Base-by-base conservation (phyloP, 179 eudicot species). In the Beta lomatogona region DNA sequence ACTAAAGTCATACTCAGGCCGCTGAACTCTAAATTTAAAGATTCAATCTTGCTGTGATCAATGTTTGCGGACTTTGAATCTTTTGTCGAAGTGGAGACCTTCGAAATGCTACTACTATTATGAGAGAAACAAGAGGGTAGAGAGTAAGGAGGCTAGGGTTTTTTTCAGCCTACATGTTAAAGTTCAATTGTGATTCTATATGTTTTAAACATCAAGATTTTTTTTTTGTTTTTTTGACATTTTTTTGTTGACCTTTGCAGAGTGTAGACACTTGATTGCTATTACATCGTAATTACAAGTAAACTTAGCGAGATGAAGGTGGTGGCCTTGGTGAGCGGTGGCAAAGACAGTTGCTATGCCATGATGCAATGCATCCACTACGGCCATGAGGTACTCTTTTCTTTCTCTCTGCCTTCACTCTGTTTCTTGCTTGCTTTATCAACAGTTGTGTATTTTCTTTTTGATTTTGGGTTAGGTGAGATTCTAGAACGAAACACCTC, bases 331-430 rank as follows among this genome's bases (percentile, higher is more conserved):
- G 93, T 96, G 21, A 96, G 98, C 64, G 98, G 99, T 41, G 98
- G 99, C 77, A 96, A 96, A 85, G 99, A 96, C 84, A 96, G 99
- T 85, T 93, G 97, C 86, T 94, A 90, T 79, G 97, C 97, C 79
- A 94, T 96, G 99, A 94, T 96, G 98, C 96, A 96, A 81, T 94
- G 97, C 87, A 87, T 93, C 44, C 88, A 89, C 11, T 91, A 94
- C 65, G 99, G 98, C 53, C 99, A 96, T 82, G 88, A 96, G 99
- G 99, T 95, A 16, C 59, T 44, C 25, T 11, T 48, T 7, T 22
- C 6, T 45, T 19, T 63, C 73, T 31, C 19, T 70, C 59, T 75
- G 11, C 73, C 0, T 68, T 60, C n/a, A 4, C 64, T 60, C 2
- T 6, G 52, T 13, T 71, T 52, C 48, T 46, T 22, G 31, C 15